A percentile compares a stretch with the other conserved stretches of the same genome.
phyloP scores from a whole-genome alignment of 75 land plant species.

The Selaginella tamariscina region DNA sequence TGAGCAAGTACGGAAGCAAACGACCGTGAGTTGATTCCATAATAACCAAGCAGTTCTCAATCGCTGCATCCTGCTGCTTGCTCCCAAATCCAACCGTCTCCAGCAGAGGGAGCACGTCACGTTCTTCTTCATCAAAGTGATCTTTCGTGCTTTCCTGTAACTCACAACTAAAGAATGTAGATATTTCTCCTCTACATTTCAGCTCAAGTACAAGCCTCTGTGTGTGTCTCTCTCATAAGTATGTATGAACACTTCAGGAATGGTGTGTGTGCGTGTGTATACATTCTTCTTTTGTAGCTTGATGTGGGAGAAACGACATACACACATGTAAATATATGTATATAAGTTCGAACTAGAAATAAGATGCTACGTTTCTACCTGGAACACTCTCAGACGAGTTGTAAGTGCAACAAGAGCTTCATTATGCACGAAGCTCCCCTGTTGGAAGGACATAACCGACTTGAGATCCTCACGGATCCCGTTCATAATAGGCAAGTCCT shows the following conservation, averaged over 20 bases:
- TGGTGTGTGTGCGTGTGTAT: too few relatives aligned
- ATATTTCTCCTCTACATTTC: too few relatives aligned
- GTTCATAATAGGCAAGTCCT: slow-evolving; percentile 73
- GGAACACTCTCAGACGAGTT: slow-evolving; percentile 35
- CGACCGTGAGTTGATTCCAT: slow-evolving; percentile 50
- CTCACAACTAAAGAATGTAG: too few relatives aligned
- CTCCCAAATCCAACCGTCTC: slow-evolving; percentile 41
- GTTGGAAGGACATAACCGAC: slow-evolving; percentile 34
- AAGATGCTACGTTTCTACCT: slow-evolving; percentile 47
- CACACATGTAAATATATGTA: too few relatives aligned
- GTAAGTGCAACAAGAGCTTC: slow-evolving; percentile 42
- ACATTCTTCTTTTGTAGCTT: too few relatives aligned
- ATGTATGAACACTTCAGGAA: too few relatives aligned
- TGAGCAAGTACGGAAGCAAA: slow-evolving; percentile 44
- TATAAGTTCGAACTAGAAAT: too few relatives aligned
- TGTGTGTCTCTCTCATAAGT: too few relatives aligned
- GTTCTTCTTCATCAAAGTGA: slow-evolving; percentile 74
- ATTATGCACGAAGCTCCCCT: slow-evolving; percentile 31
- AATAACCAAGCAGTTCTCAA: slow-evolving; percentile 26
- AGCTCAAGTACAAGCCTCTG: too few relatives aligned
- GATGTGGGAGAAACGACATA: too few relatives aligned
- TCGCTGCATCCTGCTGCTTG: slow-evolving; percentile 32
- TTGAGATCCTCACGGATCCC: slow-evolving; percentile 73
- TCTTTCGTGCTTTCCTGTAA: slow-evolving; percentile 50
- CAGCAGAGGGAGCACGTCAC: slow-evolving; percentile 49